A percentile compares a stretch with the other conserved stretches of the same genome.
Conservation (phyloP, 352 stramenopile species). For the Pythium coloratum region DNA sequence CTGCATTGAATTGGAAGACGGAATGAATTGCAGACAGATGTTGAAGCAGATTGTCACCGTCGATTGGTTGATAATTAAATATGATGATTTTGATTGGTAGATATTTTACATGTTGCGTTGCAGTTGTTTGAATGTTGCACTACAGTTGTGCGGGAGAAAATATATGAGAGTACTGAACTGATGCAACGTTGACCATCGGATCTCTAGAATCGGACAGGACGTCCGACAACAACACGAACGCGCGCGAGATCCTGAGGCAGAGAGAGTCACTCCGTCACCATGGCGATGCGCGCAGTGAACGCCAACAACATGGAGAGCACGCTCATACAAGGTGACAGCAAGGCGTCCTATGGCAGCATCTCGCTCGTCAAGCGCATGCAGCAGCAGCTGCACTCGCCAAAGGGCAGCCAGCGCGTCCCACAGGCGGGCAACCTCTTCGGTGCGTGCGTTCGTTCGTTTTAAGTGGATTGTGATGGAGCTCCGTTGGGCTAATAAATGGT, state of each 20-base stretch:
- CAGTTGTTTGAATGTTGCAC: slow-evolving; percentile 13
- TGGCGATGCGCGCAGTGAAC: background rate
- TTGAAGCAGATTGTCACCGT: slow-evolving; percentile 11
- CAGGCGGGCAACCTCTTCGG: slow-evolving; percentile 10
- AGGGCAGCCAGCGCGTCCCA: slow-evolving; percentile 4
- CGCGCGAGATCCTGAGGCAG: background rate
- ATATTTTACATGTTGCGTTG: background rate
- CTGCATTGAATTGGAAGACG: slow-evolving; percentile 6
- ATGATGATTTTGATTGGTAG: slow-evolving; percentile 15
- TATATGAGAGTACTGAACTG: background rate
- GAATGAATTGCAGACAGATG: slow-evolving; percentile 21
- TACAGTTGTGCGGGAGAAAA: slow-evolving; percentile 24
- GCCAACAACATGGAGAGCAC: slow-evolving; percentile 35
- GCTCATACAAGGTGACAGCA: slow-evolving; percentile 26
- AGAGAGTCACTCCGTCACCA: background rate
- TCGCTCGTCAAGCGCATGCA: slow-evolving; percentile 37
- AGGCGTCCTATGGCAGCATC: slow-evolving; percentile 39
- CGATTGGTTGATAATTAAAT: slow-evolving; percentile 2
- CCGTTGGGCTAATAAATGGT: background rate
- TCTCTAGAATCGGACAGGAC: background rate
- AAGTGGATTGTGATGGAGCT: slow-evolving; percentile 6
- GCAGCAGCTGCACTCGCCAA: slow-evolving; percentile 25
- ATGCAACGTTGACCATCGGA: background rate
- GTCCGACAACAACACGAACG: background rate
- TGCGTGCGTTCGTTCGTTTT: slow-evolving; percentile 9